These are phyloP conservation scores for Phialophora macrospora DNA, from an alignment of 2,329 filamentous ascomycete genomes.

Conservation along the genomic window DNA sequence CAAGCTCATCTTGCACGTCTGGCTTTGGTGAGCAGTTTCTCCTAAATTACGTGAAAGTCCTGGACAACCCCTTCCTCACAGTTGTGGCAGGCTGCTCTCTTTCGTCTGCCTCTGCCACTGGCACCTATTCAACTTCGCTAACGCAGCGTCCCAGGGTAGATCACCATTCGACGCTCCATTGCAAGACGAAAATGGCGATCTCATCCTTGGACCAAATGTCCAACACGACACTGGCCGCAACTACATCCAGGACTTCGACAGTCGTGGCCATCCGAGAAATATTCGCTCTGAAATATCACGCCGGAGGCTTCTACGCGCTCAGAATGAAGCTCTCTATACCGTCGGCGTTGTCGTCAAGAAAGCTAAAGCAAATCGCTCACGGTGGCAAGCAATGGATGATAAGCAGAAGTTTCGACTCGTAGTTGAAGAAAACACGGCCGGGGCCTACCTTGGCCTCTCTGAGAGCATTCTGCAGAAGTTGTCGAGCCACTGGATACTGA, in stretches of 20 bases:
- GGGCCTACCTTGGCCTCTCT: conserved; percentile 18
- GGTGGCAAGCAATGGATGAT: conserved; percentile 37
- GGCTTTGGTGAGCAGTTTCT: conserved; percentile 49
- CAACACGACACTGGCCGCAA: conserved; percentile 45
- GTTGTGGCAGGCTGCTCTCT: neutral
- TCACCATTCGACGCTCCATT: conserved; percentile 37
- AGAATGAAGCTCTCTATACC: conserved; percentile 57
- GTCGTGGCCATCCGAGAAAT: conserved; percentile 54
- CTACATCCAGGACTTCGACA: conserved; percentile 56
- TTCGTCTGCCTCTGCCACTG: neutral
- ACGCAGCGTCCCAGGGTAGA: conserved; percentile 28
- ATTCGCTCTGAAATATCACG: conserved; percentile 48
- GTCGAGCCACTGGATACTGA: conserved; percentile 24
- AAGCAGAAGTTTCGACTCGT: conserved; percentile 48
- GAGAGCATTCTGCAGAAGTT: conserved; percentile 21
- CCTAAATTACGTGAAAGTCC: conserved; percentile 9
- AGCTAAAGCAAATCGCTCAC: conserved; percentile 44
- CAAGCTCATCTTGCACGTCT: conserved; percentile 53
- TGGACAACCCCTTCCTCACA: neutral
- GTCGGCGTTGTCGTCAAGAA: conserved; percentile 55
- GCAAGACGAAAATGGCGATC: conserved; percentile 36
- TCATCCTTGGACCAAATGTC: conserved; percentile 36
- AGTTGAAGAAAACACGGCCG: conserved; percentile 33
- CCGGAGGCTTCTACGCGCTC: conserved; percentile 51
- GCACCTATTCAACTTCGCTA: conserved; percentile 11